Base-by-base conservation (phyloP, 371 early-diverging fungal genomes). In the Cokeromyces recurvatus region DNA sequence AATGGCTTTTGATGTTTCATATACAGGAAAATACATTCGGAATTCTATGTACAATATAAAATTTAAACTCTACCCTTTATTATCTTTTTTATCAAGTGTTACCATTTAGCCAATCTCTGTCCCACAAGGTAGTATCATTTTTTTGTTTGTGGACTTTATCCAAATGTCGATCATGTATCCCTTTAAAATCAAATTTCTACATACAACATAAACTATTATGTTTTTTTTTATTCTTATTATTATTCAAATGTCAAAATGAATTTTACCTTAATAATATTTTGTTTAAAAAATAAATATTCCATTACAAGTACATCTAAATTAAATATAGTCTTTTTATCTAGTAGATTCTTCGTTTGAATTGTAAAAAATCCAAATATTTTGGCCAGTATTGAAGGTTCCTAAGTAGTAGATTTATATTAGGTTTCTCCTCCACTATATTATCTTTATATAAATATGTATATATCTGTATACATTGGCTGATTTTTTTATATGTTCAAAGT, bases 361-460 rank as follows among this genome's bases (percentile, higher is more conserved):
- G 85, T 82, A 53, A 91, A 94, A 51, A 94, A 84, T 0, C 95
- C 95, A 74, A 94, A 90, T 35, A 96, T 94, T 63, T 93, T 93
- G 31, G 91, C 93, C 32, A 96, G 64, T 1, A 91, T 71, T 0
- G 91, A 91, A 1, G 91, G 91, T 14, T 80, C 68, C 60, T 72
- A 60, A 39, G 10, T 11, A 19, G 5, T 5, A 10, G n/a, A 31
- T 31, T 2, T 14, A 38, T n/a, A n/a, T n/a, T n/a, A n/a, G n/a
- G n/a, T n/a, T n/a, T n/a, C n/a, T n/a, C n/a, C n/a, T n/a, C n/a
- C n/a, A n/a, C n/a, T n/a, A n/a, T n/a, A n/a, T 5, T 36, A 12
- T 21, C 25, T 19, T 35, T 27, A 24, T 17, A 27, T 27, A n/a
- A 21, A 27, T 8, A 9, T 3, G 7, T 4, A 34, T 31, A 39